A percentile compares a stretch with the other conserved stretches of the same genome.
These are phyloP conservation scores for Kwoniella europaea DNA, from an alignment of 768 basidiomycete species.

Conservation along the genomic window DNA sequence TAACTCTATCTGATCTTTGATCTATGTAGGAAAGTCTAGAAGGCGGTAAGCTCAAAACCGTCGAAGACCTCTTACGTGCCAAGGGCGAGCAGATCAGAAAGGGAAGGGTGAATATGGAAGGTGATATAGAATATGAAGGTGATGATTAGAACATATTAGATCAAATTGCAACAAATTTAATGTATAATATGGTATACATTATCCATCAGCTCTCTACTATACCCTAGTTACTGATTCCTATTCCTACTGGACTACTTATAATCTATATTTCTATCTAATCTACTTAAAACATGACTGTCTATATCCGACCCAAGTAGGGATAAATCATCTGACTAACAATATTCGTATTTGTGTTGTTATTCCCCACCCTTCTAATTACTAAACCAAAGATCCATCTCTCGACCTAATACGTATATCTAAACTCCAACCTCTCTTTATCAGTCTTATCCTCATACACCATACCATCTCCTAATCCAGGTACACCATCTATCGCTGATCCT, in stretches of 20 bases:
- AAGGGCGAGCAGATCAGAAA: conserved; percentile 75
- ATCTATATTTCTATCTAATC: too few species aligned
- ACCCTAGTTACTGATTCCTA: background rate
- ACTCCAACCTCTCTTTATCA: conserved; percentile 46
- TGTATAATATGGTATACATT: background rate
- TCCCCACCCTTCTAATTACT: background rate
- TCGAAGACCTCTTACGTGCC: conserved; percentile 79
- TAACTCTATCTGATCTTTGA: too few species aligned
- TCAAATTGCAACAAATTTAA: background rate
- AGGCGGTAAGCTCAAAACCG: conserved; percentile 68
- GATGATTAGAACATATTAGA: conserved; percentile 2
- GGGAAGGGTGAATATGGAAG: conserved; percentile 44
- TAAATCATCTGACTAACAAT: too few species aligned
- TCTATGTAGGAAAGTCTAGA: conserved; percentile 53
- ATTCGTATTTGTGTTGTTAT: background rate
- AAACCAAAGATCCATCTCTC: background rate
- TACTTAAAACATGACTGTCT: too few species aligned
- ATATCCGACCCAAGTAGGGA: too few species aligned
- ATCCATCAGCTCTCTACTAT: background rate
- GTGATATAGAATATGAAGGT: conserved; percentile 46
- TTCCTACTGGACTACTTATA: background rate
- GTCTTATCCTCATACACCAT: conserved; percentile 43
- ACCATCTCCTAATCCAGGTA: conserved; percentile 1
- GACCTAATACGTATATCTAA: conserved; percentile 37
- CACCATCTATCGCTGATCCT: conserved; percentile 8